Percentiles rank a stretch among this genome's conserved stretches.
phyloP scores from a whole-genome alignment of 1,284 basidiomycete species.

The Trametes hirsuta region DNA sequence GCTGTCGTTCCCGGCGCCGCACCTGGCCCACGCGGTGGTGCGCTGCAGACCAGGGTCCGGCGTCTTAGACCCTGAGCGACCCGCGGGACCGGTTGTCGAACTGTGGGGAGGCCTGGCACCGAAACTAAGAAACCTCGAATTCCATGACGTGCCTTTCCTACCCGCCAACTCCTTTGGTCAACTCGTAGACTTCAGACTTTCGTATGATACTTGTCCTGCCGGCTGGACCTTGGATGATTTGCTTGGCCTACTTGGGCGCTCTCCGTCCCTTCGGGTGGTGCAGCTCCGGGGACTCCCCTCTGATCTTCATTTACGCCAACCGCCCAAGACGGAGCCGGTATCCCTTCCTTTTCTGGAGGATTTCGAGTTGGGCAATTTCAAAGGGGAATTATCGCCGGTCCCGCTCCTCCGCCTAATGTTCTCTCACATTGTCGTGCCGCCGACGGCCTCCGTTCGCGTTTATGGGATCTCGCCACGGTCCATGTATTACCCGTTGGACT shows the following conservation, averaged over 20 bases:
- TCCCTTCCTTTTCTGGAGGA: conserved; percentile 3
- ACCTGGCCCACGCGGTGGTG: conserved; percentile 11
- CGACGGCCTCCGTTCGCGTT: conserved; percentile 9
- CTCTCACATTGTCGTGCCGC: conserved; percentile 4
- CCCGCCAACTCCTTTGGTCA: conserved; percentile 13
- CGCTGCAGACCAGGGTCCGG: not conserved
- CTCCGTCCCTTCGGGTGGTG: conserved; percentile 1
- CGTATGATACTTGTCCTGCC: conserved; percentile 1
- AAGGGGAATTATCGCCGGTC: conserved; percentile 3
- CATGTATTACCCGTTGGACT: not conserved
- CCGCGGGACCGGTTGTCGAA: not conserved
- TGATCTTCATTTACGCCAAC: conserved; percentile 7
- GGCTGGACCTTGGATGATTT: conserved; percentile 14
- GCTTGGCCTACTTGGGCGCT: not conserved
- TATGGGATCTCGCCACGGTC: conserved; percentile 9
- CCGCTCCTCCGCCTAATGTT: conserved; percentile 11
- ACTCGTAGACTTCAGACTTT: conserved; percentile 5
- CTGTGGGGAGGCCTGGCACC: conserved; percentile 16
- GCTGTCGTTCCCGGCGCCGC: conserved; percentile 12
- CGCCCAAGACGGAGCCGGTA: not conserved
- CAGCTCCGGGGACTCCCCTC: conserved; percentile 13
- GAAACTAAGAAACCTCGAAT: conserved; percentile 7
- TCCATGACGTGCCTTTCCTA: conserved; percentile 21
- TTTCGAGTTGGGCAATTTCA: conserved; percentile 13
- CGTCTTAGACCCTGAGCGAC: not conserved